Evolutionary conservation across 2,329 filamentous ascomycete species (phyloP).

Genomic region (Escovopsis sp.): DNA sequence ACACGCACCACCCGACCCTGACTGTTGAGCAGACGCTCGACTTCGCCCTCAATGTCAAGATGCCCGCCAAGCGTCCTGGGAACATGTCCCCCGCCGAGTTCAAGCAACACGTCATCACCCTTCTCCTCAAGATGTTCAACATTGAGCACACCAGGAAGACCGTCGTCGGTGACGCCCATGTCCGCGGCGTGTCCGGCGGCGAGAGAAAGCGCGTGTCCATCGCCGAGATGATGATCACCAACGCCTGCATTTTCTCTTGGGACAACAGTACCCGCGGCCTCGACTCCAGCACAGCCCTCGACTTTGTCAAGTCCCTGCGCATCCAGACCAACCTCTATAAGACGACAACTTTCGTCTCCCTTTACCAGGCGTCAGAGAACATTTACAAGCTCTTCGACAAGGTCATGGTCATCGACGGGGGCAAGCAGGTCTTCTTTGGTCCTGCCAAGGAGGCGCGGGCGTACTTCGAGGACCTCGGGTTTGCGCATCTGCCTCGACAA

Average conservation of each 20-base stretch:
- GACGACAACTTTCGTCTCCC: slow-evolving; percentile 69
- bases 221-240: slow-evolving; percentile 67
- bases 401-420: slow-evolving; percentile 65
- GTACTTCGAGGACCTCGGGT: slow-evolving; percentile 68
- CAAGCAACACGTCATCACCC: slow-evolving; percentile 58
- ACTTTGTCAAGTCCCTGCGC: slow-evolving; percentile 54
- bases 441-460: slow-evolving; percentile 47
- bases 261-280: slow-evolving; percentile 59
- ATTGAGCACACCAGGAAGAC: slow-evolving; percentile 80
- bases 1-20: slow-evolving; percentile 70
- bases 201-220: slow-evolving; percentile 72
- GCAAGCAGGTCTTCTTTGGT: slow-evolving; percentile 63
- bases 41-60: slow-evolving; percentile 74
- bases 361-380: slow-evolving; percentile 75
- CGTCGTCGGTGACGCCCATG: slow-evolving; percentile 67
- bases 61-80: slow-evolving; percentile 62
- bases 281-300: slow-evolving; percentile 51
- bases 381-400: slow-evolving; percentile 73
- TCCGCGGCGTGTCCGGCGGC: slow-evolving; percentile 66
- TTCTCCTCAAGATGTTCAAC: slow-evolving; percentile 81
- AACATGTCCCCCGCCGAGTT: slow-evolving; percentile 60
- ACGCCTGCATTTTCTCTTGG: slow-evolving; percentile 58
- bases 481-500: slow-evolving; percentile 57
- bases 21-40: slow-evolving; percentile 77
- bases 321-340: slow-evolving; percentile 74